phyloP scores from a whole-genome alignment of 441 rosid species.

The Populus hybrid region DNA sequence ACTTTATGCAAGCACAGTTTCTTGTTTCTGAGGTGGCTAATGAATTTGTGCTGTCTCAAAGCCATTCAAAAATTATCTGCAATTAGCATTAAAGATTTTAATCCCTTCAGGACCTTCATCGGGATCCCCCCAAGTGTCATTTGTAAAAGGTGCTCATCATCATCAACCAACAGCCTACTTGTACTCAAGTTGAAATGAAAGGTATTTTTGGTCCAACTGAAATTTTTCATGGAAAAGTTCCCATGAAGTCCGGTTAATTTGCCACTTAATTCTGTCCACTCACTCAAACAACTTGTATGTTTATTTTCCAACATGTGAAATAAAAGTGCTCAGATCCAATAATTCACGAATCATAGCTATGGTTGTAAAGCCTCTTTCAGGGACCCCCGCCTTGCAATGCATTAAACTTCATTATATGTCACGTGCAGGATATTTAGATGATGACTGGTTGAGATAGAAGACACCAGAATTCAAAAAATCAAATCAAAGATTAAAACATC shows the following conservation, averaged over 20 bases:
- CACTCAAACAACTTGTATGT: background rate
- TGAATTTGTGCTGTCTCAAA: background rate
- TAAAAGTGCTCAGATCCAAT: background rate
- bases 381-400: background rate
- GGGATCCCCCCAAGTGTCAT: background rate
- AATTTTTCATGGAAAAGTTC: background rate
- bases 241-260: background rate
- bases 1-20: background rate
- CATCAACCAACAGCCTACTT: background rate
- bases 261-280: background rate
- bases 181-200: background rate
- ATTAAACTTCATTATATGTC: background rate
- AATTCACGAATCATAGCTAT: background rate
- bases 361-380: background rate
- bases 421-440: background rate
- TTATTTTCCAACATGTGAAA: background rate
- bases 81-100: background rate
- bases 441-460: background rate
- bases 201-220: background rate
- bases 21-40: background rate
- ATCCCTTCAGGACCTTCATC: too few species aligned
- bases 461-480: constrained; percentile 1
- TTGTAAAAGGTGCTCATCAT: background rate
- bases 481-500: constrained; percentile 13
- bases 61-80: background rate